Base-by-base conservation (phyloP, 768 basidiomycete species). In the Nidula microcarpa region DNA sequence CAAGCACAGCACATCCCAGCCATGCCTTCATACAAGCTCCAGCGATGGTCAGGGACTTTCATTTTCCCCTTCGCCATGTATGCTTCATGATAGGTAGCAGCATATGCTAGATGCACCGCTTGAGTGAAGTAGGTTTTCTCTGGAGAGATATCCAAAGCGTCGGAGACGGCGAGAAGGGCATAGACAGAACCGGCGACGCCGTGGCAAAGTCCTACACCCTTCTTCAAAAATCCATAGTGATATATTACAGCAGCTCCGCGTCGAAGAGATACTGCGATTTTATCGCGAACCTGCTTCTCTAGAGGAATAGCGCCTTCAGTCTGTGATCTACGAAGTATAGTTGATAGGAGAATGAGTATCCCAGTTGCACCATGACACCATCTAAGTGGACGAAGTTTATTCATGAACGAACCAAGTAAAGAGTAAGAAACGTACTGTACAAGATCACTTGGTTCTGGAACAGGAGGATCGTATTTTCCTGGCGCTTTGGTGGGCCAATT, bases 321-420 rank as follows among this genome's bases (percentile, higher is more conserved):
- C 13, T 59, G 54, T 2, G 65, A 56, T 52, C 69, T 64, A 17
- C 68, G 69, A 33, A 79, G 64, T 32, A 75, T 58, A 1, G 73
- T 78, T 0, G 77, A 73, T 8, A 85, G 62, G 10, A 81, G 65
- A 6, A 81, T 72, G 8, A 82, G 51, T 32, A 80, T 68, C 2
- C 78, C 81, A 0, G 82, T 65, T 10, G 81, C 81, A 45, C 83
- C 82, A 55, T 83, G 83, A 53, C 82, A 84, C 83, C 81, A 83
- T 54, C 82, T 81, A 53, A 35, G 9, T 18, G 7, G 35, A 16
- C 33, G 37, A 49, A 47, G 17, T 30, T 35, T 18, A 51, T 35
- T 33, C 33, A 46, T 8, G 44, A 30, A 39, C 35, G 44, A 6
- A 47, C 43, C 9, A 39, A 14, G 41, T 41, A 17, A 17, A 33